phyloP scores from a whole-genome alignment of 352 stramenopile genomes.

The Phytophthora colocasiae region DNA sequence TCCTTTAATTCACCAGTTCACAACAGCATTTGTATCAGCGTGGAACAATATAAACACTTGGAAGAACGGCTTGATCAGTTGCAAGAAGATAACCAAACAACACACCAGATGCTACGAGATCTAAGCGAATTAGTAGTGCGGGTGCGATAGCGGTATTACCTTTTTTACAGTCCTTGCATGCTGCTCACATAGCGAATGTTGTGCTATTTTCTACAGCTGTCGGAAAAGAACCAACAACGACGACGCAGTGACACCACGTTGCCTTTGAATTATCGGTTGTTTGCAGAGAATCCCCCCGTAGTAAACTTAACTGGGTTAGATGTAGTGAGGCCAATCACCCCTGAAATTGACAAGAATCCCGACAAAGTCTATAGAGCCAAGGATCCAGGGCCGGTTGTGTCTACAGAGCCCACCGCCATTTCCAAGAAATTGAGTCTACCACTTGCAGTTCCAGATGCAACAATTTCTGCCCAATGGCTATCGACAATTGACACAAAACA shows the following conservation, averaged over 20 bases:
- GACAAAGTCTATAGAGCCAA: neutral
- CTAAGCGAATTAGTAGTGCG: constrained; percentile 11
- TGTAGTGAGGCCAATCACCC: neutral
- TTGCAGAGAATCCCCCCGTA: neutral
- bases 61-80: constrained; percentile 18
- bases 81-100: constrained; percentile 10
- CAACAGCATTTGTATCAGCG: constrained; percentile 4
- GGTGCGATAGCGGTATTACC: neutral
- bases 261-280: neutral
- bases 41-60: constrained; percentile 5
- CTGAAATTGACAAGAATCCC: neutral
- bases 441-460: constrained; percentile 12
- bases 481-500: neutral
- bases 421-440: constrained; percentile 19
- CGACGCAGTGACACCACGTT: constrained; percentile 5
- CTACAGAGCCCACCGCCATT: neutral
- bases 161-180: too few relatives aligned
- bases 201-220: neutral
- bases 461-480: constrained; percentile 10
- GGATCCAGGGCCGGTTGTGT: neutral
- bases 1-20: neutral
- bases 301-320: constrained; percentile 1
- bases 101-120: constrained; percentile 16
- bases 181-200: too few relatives aligned
- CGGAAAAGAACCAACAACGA: neutral